These are phyloP conservation scores for Xylariaceae sp. DNA, from an alignment of 2,329 filamentous ascomycete genomes.

Conservation along the genomic window DNA sequence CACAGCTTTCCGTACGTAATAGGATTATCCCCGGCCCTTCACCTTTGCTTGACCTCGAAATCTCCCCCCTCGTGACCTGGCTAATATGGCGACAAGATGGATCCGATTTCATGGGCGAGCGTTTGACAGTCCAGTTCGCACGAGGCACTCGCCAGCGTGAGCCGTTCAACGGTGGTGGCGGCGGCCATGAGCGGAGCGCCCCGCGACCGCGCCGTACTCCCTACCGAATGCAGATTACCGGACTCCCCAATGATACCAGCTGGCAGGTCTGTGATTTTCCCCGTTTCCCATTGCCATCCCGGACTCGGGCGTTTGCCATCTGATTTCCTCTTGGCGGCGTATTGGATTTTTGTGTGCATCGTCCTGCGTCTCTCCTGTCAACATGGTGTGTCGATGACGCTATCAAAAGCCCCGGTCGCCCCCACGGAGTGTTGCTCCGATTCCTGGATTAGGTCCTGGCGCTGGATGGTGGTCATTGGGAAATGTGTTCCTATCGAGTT, in stretches of 20 bases:
- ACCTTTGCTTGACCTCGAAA: slow-evolving; percentile 24
- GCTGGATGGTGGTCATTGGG: slow-evolving; percentile 29
- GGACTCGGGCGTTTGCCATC: slow-evolving; percentile 32
- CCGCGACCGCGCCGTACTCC: slow-evolving; percentile 86
- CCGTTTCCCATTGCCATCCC: slow-evolving; percentile 42
- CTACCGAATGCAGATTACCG: slow-evolving; percentile 95
- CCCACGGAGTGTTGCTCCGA: slow-evolving; percentile 21
- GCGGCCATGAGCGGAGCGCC: slow-evolving; percentile 50
- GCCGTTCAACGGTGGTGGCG: slow-evolving; percentile 33
- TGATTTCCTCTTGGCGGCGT: slow-evolving; percentile 24
- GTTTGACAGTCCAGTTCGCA: slow-evolving; percentile 96
- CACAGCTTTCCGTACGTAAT: slow-evolving; percentile 57
- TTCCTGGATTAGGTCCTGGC: slow-evolving; percentile 26
- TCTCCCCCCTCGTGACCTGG: slow-evolving; percentile 28
- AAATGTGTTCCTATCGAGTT: slow-evolving; percentile 28
- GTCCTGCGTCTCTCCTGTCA: slow-evolving; percentile 22
- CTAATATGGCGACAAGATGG: slow-evolving; percentile 63
- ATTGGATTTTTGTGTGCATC: slow-evolving; percentile 24
- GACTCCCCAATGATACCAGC: slow-evolving; percentile 96
- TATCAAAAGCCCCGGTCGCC: slow-evolving; percentile 21
- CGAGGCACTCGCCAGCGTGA: slow-evolving; percentile 66
- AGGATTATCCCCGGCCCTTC: slow-evolving; percentile 32
- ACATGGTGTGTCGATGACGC: slow-evolving; percentile 24
- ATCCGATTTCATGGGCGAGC: slow-evolving; percentile 95
- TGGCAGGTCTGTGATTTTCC: slow-evolving; percentile 93